Evolutionary conservation across 2,329 filamentous ascomycete genomes (phyloP), one percentile per base, ranked within the genome.

Genomic region (Sporothrix phasma): DNA sequence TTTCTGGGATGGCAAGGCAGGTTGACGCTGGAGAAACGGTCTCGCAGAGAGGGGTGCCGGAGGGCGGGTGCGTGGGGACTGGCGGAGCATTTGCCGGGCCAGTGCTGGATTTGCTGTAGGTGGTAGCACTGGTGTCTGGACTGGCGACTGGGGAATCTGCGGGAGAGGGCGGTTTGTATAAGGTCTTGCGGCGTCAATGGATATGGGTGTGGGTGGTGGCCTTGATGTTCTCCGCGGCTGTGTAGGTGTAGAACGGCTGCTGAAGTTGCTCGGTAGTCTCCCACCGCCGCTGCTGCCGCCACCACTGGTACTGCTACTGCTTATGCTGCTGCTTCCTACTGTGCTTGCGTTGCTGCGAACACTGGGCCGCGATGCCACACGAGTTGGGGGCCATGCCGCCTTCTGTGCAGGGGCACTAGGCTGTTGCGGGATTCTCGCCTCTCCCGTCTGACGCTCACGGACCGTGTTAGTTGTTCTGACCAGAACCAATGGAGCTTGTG

Each of bases 31-130:
- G 7, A 65, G 64, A 29, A 47, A 43, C 3, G 64, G 64, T 15
- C 64, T 45, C 17, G 19, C 11, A 19, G 51, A 49, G 7, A 65
- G 64, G 17, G 59, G 64, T 3, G 26, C n/a, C 15, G 64, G 64
- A 13, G 64, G 51, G 6, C 26, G 49, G 8, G 13, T 4, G n/a
- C n/a, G n/a, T n/a, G n/a, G n/a, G n/a, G n/a, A n/a, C 6, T 34
- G 61, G 26, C 39, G 60, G 6, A n/a, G 43, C 7, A 43, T 5
- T 3, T n/a, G 26, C 43, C 3, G 43, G 15, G 17, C 6, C 10
- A 26, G 37, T 34, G 41, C 29, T n/a, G 10, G 13, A 4, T 41
- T 24, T 10, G n/a, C 26, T n/a, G n/a, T 17, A 5, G 43, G 11
- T 31, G 22, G 22, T 8, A 22, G 22, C 43, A 34, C 2, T 8